phyloP scores from a whole-genome alignment of 495 filamentous ascomycete species.

The Parachaetomium inaequale region DNA sequence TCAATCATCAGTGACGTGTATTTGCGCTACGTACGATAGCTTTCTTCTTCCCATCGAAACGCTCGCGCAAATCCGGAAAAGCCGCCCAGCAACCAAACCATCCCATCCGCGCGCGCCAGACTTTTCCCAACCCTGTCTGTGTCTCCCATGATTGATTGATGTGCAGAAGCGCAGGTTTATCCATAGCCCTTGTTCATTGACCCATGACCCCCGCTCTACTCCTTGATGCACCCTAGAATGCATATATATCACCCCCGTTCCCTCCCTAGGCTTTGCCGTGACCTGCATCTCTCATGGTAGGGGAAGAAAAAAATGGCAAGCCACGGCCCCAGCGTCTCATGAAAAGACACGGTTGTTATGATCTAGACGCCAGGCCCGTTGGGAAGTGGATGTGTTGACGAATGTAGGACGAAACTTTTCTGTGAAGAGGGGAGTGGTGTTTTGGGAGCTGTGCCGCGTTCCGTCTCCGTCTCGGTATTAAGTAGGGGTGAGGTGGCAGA shows the following conservation, averaged over 20 bases:
- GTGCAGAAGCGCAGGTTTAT: slow-evolving; percentile 2
- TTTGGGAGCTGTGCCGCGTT: neutral
- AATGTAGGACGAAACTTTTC: neutral
- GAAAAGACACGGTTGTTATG: neutral
- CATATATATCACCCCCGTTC: neutral
- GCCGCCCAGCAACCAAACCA: neutral
- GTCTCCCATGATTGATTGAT: neutral
- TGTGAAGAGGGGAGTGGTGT: neutral
- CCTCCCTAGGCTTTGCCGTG: neutral
- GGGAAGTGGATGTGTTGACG: neutral
- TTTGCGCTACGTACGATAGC: neutral
- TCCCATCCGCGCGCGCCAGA: no score
- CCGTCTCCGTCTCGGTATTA: slow-evolving; percentile 17
- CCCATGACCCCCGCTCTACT: slow-evolving; percentile 3
- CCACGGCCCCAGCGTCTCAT: neutral
- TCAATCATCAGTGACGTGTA: slow-evolving; percentile 4
- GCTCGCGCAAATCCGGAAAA: neutral
- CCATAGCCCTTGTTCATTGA: slow-evolving; percentile 5
- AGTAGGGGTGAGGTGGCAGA: neutral
- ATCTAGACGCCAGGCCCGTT: neutral
- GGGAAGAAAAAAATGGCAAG: neutral
- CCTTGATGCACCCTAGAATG: neutral
- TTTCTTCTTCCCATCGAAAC: neutral
- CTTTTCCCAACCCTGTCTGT: neutral
- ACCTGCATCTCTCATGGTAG: neutral